Evolutionary conservation across 164 flowering plant genomes (phyloP), one percentile per base, ranked within the genome.

Genomic region (Malania oleifera): DNA sequence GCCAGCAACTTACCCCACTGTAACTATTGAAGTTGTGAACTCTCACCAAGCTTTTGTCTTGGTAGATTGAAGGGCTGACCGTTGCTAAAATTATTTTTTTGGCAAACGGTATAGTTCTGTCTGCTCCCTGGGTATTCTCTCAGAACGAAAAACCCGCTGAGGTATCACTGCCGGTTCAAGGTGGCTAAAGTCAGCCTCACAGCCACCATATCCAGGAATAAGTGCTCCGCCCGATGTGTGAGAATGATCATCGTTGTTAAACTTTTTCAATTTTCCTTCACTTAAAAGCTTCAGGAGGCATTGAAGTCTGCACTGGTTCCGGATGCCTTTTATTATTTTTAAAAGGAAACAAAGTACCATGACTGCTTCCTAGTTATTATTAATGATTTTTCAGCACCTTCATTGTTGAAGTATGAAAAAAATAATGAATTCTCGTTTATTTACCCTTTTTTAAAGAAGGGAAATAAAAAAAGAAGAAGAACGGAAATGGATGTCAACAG

Each of bases 71-170:
- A n/a, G n/a, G n/a, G n/a, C n/a, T n/a, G n/a, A n/a, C n/a, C n/a
- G n/a, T n/a, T n/a, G n/a, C n/a, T n/a, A n/a, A n/a, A n/a, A n/a
- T n/a, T n/a, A n/a, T n/a, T n/a, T n/a, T 51, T 86, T 89, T 37
- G 93, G 83, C 61, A 79, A 68, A 40, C 93, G 85, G 48, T 76
- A 85, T 26, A 54, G 64, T 58, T 77, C 91, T 35, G 70, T 64
- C 72, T 79, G 93, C 70, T 84, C 85, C 56, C 87, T 67, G 0
- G 80, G 87, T 26, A 84, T 77, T 67, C 80, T 71, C 72, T 89
- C 93, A 41, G 93, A 89, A 58, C 61, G 78, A 61, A 77, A 89
- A 43, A 73, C 70, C 29, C 83, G 70, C 48, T 68, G 89, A 58
- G 89, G 80, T 67, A 69, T 68, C 45, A 68, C 38, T 47, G 80